phyloP scores from a whole-genome alignment of 2,329 filamentous ascomycete species.

The Aspergillus caelatus region DNA sequence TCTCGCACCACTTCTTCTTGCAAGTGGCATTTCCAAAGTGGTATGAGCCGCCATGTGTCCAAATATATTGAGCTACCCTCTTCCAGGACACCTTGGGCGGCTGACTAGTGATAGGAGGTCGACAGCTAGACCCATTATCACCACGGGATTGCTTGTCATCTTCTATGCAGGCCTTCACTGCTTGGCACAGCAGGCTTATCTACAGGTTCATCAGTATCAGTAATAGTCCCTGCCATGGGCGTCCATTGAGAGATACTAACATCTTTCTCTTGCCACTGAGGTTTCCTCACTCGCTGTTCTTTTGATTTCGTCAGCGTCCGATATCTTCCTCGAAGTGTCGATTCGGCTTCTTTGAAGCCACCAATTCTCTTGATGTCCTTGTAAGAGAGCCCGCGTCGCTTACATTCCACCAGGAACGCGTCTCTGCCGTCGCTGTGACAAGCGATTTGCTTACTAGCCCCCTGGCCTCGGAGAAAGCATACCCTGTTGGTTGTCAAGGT shows the following conservation, averaged over 20 bases:
- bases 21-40: constrained; percentile 64
- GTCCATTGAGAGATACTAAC: constrained; percentile 34
- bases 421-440: constrained; percentile 35
- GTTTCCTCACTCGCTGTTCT: constrained; percentile 49
- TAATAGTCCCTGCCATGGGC: neutral
- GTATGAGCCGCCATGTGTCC: constrained; percentile 57
- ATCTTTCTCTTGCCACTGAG: constrained; percentile 47
- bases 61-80: constrained; percentile 58
- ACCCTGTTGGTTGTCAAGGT: neutral
- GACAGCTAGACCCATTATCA: constrained; percentile 7
- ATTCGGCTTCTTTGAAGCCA: constrained; percentile 50
- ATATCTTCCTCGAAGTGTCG: constrained; percentile 51
- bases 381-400: constrained; percentile 48
- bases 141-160: constrained; percentile 11
- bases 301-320: constrained; percentile 51
- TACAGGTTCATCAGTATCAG: constrained; percentile 22
- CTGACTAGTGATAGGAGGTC: constrained; percentile 14
- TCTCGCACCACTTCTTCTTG: constrained; percentile 63
- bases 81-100: constrained; percentile 60
- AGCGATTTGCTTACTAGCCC: constrained; percentile 9
- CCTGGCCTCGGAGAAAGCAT: constrained; percentile 1
- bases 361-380: constrained; percentile 50
- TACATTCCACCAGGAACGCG: constrained; percentile 44
- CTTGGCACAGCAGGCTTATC: constrained; percentile 45
- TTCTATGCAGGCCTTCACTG: constrained; percentile 33